Evolutionary conservation across 1,284 basidiomycete species (phyloP).

Genomic region (Trichosporon sp.): DNA sequence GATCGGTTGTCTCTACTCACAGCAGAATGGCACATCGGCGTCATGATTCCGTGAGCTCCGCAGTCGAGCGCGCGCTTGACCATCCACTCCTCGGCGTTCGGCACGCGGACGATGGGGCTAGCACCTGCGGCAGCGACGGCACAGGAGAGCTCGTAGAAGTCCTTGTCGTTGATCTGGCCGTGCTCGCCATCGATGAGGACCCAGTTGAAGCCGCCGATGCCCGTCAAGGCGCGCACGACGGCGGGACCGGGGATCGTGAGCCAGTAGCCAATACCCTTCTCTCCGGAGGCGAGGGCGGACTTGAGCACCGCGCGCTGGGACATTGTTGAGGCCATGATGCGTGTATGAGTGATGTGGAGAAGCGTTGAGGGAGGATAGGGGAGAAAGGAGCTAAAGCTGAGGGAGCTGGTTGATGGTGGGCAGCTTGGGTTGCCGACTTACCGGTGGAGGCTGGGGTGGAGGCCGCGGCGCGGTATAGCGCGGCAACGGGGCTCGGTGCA

Average conservation of each 20-base stretch:
- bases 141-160: slow-evolving; percentile 40
- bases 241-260: slow-evolving; percentile 57
- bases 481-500: not conserved
- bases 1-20: slow-evolving; percentile 26
- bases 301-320: slow-evolving; percentile 52
- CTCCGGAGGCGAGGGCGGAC: slow-evolving; percentile 60
- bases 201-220: slow-evolving; percentile 43
- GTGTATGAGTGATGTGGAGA: not conserved
- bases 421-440: not conserved
- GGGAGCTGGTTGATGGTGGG: not conserved
- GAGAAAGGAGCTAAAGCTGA: not conserved
- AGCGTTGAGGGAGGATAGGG: not conserved
- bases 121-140: slow-evolving; percentile 36
- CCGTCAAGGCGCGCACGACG: slow-evolving; percentile 40
- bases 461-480: not conserved
- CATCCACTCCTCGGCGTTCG: slow-evolving; percentile 44
- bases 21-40: slow-evolving; percentile 41
- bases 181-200: slow-evolving; percentile 43
- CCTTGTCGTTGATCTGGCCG: slow-evolving; percentile 36
- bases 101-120: slow-evolving; percentile 50
- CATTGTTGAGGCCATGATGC: slow-evolving; percentile 20
- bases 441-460: not conserved
- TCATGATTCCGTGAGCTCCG: slow-evolving; percentile 46
- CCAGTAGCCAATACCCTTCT: slow-evolving; percentile 73
- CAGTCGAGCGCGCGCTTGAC: slow-evolving; percentile 54